Percentiles rank a stretch among this genome's conserved stretches.
Evolutionary conservation across 2,329 filamentous ascomycete genomes (phyloP).

Genomic region (Metarhizium album): DNA sequence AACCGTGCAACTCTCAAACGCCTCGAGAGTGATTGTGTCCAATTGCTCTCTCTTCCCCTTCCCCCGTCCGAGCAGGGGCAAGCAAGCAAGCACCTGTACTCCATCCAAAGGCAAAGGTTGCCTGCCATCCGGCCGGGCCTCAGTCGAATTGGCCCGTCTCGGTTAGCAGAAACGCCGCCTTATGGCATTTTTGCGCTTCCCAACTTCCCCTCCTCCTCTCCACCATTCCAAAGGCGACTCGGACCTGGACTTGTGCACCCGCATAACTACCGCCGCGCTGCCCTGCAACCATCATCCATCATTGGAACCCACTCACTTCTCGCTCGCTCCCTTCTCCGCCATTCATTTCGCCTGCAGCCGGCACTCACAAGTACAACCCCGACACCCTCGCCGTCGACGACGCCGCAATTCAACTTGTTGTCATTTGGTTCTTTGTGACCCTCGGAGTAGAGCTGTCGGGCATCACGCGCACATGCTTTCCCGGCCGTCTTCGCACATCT

Average conservation of each 20-base stretch:
- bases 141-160: background rate
- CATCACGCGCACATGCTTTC: background rate
- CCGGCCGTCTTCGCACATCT: background rate
- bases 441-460: background rate
- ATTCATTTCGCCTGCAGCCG: slow-evolving; percentile 6
- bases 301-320: slow-evolving; percentile 3
- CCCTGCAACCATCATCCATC: slow-evolving; percentile 1
- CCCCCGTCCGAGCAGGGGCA: background rate
- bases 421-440: background rate
- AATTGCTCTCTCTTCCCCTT: background rate
- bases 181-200: background rate
- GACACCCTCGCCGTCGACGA: background rate
- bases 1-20: background rate
- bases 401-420: background rate
- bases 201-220: background rate
- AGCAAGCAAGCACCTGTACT: background rate
- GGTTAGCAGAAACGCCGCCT: background rate
- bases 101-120: background rate
- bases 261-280: slow-evolving; percentile 3
- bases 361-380: background rate
- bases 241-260: background rate
- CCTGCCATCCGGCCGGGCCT: background rate
- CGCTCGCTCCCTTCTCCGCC: slow-evolving; percentile 1
- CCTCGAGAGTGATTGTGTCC: background rate
- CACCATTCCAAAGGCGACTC: background rate